Evolutionary conservation across 805 yeast species (phyloP).

Genomic region (Starmerella stigmatis): DNA sequence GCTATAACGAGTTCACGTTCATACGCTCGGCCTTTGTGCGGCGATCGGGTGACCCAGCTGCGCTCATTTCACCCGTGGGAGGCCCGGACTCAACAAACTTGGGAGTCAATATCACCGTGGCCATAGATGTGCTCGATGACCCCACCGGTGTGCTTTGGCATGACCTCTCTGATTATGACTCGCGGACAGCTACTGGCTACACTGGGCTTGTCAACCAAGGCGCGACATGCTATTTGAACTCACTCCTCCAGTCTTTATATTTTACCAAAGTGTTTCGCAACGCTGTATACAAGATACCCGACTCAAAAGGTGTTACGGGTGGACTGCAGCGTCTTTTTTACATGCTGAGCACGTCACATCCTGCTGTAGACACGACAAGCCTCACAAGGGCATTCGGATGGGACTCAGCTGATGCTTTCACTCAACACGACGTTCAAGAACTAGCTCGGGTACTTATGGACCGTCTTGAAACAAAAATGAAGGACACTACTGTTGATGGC

Average conservation of each 20-base stretch:
- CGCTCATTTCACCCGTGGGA: constrained; percentile 37
- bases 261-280: constrained; percentile 74
- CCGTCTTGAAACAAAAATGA: constrained; percentile 80
- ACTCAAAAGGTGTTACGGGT: constrained; percentile 55
- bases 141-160: constrained; percentile 94
- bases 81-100: constrained; percentile 27
- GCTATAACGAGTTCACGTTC: constrained; percentile 71
- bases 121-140: constrained; percentile 68
- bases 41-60: constrained; percentile 24
- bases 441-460: constrained; percentile 93
- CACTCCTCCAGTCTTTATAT: constrained; percentile 79
- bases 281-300: constrained; percentile 80
- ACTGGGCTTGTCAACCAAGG: constrained; percentile 95
- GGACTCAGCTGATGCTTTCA: constrained; percentile 90
- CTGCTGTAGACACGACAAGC: constrained; percentile 75
- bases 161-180: constrained; percentile 64
- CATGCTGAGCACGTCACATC: constrained; percentile 57
- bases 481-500: constrained; percentile 70
- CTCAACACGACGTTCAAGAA: constrained; percentile 97
- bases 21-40: constrained; percentile 36
- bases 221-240: constrained; percentile 94
- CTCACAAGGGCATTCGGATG: constrained; percentile 91
- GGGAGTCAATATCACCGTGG: constrained; percentile 60
- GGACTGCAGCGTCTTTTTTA: constrained; percentile 86
- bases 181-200: constrained; percentile 76